phyloP scores from a whole-genome alignment of 352 stramenopile genomes.

The Pythium brassicae region DNA sequence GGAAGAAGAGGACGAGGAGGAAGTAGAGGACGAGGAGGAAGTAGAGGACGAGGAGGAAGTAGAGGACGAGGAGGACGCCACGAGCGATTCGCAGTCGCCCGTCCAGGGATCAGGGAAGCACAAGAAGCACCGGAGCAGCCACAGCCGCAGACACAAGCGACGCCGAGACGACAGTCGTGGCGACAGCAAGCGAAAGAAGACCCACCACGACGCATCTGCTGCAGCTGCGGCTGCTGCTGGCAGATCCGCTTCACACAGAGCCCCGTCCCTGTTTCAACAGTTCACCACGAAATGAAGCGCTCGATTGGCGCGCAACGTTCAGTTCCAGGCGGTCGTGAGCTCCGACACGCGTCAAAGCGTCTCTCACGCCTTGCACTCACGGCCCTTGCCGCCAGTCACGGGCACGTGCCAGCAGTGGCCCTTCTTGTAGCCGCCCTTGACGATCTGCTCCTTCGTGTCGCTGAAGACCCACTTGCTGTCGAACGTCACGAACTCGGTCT shows the following conservation, averaged over 20 bases:
- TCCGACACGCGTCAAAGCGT: too few species aligned
- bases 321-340: too few species aligned
- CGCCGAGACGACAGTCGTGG: neutral
- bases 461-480: conserved; percentile 79
- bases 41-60: neutral
- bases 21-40: neutral
- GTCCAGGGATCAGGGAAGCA: conserved; percentile 1
- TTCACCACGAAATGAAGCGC: neutral
- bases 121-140: conserved; percentile 1
- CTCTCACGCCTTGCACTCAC: conserved; percentile 48
- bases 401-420: conserved; percentile 85
- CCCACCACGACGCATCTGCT: neutral
- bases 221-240: neutral
- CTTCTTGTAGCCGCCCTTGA: conserved; percentile 73
- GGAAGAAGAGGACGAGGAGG: neutral
- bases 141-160: neutral
- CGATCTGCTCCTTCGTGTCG: conserved; percentile 66
- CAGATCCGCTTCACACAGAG: neutral
- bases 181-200: neutral
- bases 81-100: conserved; percentile 9
- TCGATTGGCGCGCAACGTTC: too few species aligned
- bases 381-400: conserved; percentile 56
- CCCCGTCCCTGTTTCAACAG: neutral
- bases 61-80: conserved; percentile 4
- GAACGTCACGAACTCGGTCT: conserved; percentile 82